Evolutionary conservation across 352 stramenopile species (phyloP).

Genomic region (Phytophthora kernoviae): DNA sequence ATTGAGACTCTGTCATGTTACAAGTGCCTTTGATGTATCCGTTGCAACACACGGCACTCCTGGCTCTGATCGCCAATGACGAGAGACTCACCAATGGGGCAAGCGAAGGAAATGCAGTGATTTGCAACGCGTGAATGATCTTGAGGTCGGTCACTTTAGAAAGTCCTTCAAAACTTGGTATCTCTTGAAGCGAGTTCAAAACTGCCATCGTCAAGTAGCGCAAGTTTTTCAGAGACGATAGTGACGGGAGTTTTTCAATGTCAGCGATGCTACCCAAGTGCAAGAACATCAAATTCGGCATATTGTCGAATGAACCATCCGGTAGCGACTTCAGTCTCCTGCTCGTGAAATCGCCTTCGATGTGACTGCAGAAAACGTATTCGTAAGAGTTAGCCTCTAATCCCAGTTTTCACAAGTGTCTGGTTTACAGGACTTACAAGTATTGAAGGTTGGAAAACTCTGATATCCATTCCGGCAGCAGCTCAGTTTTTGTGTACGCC

Average conservation of each 20-base stretch:
- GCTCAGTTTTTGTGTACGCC: conserved; percentile 41
- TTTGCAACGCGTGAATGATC: conserved; percentile 22
- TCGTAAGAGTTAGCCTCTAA: not conserved
- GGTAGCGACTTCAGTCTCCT: conserved; percentile 23
- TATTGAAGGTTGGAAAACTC: conserved; percentile 45
- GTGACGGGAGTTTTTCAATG: conserved; percentile 35
- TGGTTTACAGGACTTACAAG: conserved; percentile 26
- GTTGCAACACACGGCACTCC: conserved; percentile 42
- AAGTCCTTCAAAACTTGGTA: conserved; percentile 34
- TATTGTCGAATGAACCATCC: conserved; percentile 33
- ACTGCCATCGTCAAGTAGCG: conserved; percentile 38
- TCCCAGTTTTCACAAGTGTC: not conserved
- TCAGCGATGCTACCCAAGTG: conserved; percentile 33
- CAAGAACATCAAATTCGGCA: conserved; percentile 42
- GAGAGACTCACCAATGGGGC: conserved; percentile 14
- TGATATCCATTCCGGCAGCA: conserved; percentile 27
- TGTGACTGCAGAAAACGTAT: conserved; percentile 14
- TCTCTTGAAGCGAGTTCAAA: conserved; percentile 14
- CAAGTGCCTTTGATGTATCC: conserved; percentile 32
- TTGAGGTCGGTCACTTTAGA: conserved; percentile 17
- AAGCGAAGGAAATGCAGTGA: conserved; percentile 24
- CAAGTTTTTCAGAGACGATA: conserved; percentile 30
- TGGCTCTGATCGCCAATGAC: conserved; percentile 19
- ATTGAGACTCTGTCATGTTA: conserved; percentile 30
- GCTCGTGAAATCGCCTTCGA: conserved; percentile 40